These are phyloP conservation scores for Monosporascus sp. DNA, from an alignment of 2,329 filamentous ascomycete genomes.

Conservation along the genomic window DNA sequence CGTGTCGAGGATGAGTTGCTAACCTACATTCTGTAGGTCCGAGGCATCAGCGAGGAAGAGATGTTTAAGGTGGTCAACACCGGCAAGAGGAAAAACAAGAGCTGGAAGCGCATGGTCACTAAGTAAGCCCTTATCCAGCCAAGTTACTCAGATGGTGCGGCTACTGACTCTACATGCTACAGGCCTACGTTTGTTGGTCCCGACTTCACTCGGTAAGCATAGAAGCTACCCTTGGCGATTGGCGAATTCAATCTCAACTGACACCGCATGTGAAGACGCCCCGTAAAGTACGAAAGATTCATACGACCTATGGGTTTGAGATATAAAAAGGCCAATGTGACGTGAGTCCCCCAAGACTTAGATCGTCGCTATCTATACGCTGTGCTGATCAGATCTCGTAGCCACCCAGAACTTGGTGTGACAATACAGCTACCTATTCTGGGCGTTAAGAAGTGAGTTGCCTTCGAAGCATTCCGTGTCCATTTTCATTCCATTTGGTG, in stretches of 20 bases:
- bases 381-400: slow-evolving; percentile 38
- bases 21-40: slow-evolving; percentile 41
- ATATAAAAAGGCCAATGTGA: slow-evolving; percentile 73
- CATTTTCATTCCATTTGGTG: too few relatives aligned
- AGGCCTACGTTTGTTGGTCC: slow-evolving; percentile 86
- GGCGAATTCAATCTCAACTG: neutral
- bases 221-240: neutral
- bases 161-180: slow-evolving; percentile 44
- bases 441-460: slow-evolving; percentile 50
- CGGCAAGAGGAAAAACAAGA: slow-evolving; percentile 88
- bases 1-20: too few relatives aligned
- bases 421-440: slow-evolving; percentile 84
- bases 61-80: slow-evolving; percentile 98
- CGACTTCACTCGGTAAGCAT: slow-evolving; percentile 68
- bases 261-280: slow-evolving; percentile 37
- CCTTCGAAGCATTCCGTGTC: slow-evolving; percentile 25
- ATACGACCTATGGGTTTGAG: slow-evolving; percentile 71
- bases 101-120: slow-evolving; percentile 64
- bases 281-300: slow-evolving; percentile 67
- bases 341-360: slow-evolving; percentile 17
- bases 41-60: slow-evolving; percentile 90
- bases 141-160: slow-evolving; percentile 37
- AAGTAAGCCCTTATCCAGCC: slow-evolving; percentile 36
- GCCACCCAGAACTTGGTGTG: slow-evolving; percentile 71
- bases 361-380: slow-evolving; percentile 34